Evolutionary conservation across 495 filamentous ascomycete species (phyloP).

Genomic region (Aspergillus campestris): DNA sequence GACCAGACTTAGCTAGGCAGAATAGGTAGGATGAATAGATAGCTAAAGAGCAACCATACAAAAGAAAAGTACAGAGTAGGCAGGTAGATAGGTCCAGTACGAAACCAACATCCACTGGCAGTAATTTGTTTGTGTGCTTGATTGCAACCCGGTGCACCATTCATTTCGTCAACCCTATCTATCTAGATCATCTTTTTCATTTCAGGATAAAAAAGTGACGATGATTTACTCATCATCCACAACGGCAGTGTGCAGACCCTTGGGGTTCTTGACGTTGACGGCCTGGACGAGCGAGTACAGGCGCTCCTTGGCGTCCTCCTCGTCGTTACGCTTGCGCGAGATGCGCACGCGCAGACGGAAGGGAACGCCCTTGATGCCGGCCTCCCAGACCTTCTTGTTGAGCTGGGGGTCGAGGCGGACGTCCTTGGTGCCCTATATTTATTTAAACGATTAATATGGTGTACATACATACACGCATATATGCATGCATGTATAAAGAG

Average conservation of each 20-base stretch:
- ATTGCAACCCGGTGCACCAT: too few species aligned
- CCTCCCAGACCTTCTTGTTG: conserved; percentile 99
- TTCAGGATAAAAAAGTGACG: too few species aligned
- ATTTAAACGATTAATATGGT: background rate
- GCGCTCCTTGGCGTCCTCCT: conserved; percentile 97
- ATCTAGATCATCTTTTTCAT: too few species aligned
- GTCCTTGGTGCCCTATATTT: conserved; percentile 78
- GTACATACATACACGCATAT: background rate
- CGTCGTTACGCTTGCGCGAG: conserved; percentile 98
- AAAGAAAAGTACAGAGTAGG: too few species aligned
- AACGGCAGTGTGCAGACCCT: conserved; percentile 86
- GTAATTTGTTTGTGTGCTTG: too few species aligned
- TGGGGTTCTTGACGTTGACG: conserved; percentile 97
- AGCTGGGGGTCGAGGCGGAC: conserved; percentile 96
- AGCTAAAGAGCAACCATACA: too few species aligned
- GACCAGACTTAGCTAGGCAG: too few species aligned
- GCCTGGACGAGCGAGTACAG: conserved; percentile 99
- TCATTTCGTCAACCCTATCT: too few species aligned
- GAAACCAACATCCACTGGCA: too few species aligned
- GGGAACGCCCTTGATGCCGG: conserved; percentile 95
- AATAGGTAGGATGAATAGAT: too few species aligned
- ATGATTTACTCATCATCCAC: conserved; percentile 52
- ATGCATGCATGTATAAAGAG: background rate
- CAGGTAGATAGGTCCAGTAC: too few species aligned
- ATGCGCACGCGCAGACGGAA: conserved; percentile 96